Conservation (phyloP, 192 early-diverging fungal genomes). For the Coemansia sp. region DNA sequence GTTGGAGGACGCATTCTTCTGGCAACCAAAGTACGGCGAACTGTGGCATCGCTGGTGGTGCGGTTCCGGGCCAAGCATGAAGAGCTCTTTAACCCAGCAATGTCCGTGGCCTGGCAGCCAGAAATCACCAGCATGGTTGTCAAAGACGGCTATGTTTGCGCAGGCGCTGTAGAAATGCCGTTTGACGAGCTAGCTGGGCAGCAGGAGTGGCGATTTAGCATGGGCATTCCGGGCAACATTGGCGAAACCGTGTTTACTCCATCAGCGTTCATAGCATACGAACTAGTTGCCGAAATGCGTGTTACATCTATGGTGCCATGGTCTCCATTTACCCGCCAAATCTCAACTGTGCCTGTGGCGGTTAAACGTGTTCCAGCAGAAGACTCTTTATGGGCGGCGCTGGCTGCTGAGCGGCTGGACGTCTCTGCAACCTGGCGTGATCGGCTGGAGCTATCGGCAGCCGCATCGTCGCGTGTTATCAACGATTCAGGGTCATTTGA, state of each 20-base stretch:
- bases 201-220: constrained; percentile 43
- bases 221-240: constrained; percentile 40
- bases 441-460: constrained; percentile 39
- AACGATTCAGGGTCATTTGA: constrained; percentile 23
- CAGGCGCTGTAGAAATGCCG: constrained; percentile 9
- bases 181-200: constrained; percentile 11
- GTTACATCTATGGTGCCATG: constrained; percentile 6
- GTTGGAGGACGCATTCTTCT: constrained; percentile 36
- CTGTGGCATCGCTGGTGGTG: constrained; percentile 32
- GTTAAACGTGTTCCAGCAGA: constrained; percentile 38
- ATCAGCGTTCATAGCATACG: constrained; percentile 37
- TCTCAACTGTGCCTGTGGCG: constrained; percentile 15
- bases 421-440: constrained; percentile 37
- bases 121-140: constrained; percentile 33
- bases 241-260: constrained; percentile 43
- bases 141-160: constrained; percentile 23
- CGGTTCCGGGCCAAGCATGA: constrained; percentile 36
- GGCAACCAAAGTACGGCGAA: constrained; percentile 15
- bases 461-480: constrained; percentile 28
- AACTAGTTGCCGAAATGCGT: constrained; percentile 42
- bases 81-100: constrained; percentile 40
- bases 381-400: constrained; percentile 33
- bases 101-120: constrained; percentile 26
- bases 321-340: constrained; percentile 23
- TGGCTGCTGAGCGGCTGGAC: constrained; percentile 34